Base-by-base conservation (phyloP, 352 stramenopile genomes). In the Phytophthora tentaculata region DNA sequence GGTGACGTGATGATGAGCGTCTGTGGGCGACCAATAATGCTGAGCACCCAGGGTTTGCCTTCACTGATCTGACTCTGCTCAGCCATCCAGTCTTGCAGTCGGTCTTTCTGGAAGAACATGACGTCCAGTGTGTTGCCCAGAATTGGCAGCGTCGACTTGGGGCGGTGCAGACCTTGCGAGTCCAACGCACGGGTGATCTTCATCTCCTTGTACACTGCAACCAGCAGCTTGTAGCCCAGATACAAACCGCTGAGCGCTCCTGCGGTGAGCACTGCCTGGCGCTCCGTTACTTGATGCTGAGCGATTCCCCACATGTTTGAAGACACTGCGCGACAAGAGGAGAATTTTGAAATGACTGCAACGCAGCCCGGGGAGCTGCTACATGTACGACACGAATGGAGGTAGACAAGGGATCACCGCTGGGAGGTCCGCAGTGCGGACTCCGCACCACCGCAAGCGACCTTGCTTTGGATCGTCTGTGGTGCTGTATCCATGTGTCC, bases 21-120 rank as follows among this genome's bases (percentile, higher is more conserved):
- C 20, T 78, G 76, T n/a, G 75, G 71, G 1, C 71, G 62, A 0
- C 80, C 80, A 17, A 88, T 56, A 16, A 77, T 64, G 39, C 65
- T 72, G 17, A 91, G 61, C 44, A 79, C 65, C 83, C 83, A 91
- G 2, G 80, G 76, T 22, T 74, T 80, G 44, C 77, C 73, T 1
- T 71, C 59, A 24, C 56, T 72, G 2, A 74, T 70, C 13, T 79
- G 35, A 52, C 70, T 82, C 55, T 91, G 72, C 20, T 91, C 79
- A 5, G 77, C 43, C 47, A 91, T 73, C 83, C 80, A 89, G 67
- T 89, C 83, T 53, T 89, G 77, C 24, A 91, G 56, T 7, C 78
- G 77, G 37, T 77, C 49, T 44, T 69, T 79, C 52, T 77, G 67
- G 57, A 73, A 74, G 39, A 73, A 70, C 69, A 79, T 73, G 48